These are phyloP conservation scores for Baeospora myosura DNA, from an alignment of 1,284 basidiomycete genomes.

Conservation along the genomic window DNA sequence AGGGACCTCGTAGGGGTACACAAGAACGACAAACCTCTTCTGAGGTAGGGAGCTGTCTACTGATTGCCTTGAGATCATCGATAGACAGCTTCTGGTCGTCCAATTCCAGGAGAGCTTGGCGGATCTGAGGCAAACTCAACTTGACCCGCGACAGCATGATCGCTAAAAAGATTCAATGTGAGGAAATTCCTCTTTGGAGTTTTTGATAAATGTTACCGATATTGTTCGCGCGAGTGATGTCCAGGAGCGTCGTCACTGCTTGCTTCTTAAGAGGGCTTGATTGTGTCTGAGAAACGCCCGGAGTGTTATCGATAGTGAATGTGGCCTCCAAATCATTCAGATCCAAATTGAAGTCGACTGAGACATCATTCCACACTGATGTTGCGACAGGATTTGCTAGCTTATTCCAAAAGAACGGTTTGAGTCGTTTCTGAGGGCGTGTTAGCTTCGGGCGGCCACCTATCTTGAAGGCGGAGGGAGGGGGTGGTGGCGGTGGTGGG, in stretches of 20 bases:
- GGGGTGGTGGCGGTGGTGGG: slow-evolving; percentile 30
- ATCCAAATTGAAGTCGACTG: slow-evolving; percentile 37
- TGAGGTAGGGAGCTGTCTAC: slow-evolving; percentile 64
- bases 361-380: slow-evolving; percentile 71
- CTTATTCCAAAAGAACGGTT: slow-evolving; percentile 91
- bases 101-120: slow-evolving; percentile 59
- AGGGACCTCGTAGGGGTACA: neutral
- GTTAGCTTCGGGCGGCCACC: slow-evolving; percentile 23
- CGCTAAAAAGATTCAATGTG: slow-evolving; percentile 31
- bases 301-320: slow-evolving; percentile 56
- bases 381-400: slow-evolving; percentile 36
- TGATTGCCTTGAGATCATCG: slow-evolving; percentile 70
- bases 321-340: slow-evolving; percentile 69
- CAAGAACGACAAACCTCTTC: slow-evolving; percentile 55
- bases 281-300: slow-evolving; percentile 36
- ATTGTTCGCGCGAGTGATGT: slow-evolving; percentile 80
- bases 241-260: slow-evolving; percentile 63
- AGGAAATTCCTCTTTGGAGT: neutral
- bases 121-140: slow-evolving; percentile 54
- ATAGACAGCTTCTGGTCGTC: slow-evolving; percentile 60
- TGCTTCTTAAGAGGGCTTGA: slow-evolving; percentile 44
- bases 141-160: slow-evolving; percentile 80
- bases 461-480: slow-evolving; percentile 29
- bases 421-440: slow-evolving; percentile 55
- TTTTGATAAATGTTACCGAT: slow-evolving; percentile 44